Conservation (phyloP, 306 rosid genomes). For the Clitoria ternatea region DNA sequence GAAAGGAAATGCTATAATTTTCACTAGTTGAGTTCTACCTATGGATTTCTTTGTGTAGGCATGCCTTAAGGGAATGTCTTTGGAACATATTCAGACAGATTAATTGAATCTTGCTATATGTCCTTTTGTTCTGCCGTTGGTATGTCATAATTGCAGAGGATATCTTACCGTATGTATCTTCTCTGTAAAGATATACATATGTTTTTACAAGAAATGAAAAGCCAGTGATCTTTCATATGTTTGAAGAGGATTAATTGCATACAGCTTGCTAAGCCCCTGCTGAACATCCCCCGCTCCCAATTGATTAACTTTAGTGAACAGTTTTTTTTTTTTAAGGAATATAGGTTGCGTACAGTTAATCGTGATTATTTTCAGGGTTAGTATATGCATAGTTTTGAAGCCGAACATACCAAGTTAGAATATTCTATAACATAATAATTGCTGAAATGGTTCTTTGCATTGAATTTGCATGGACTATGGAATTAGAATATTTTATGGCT, state of each 20-base stretch:
- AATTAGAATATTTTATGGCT: too few species aligned
- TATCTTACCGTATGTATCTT: too few species aligned
- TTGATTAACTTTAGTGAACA: background rate
- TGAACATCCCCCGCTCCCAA: background rate
- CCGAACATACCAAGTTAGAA: background rate
- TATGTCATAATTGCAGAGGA: too few species aligned
- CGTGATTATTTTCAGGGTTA: background rate
- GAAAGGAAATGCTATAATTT: too few species aligned
- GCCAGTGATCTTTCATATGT: background rate
- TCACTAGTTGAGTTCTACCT: too few species aligned
- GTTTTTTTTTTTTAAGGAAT: background rate
- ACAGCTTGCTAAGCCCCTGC: background rate
- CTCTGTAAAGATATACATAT: too few species aligned
- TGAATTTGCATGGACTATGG: constrained; percentile 28
- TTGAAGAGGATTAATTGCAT: background rate
- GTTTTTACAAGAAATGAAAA: too few species aligned
- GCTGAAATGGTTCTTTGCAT: background rate
- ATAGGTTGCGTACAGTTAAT: background rate
- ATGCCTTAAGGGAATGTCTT: too few species aligned
- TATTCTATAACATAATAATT: background rate
- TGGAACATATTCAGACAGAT: too few species aligned
- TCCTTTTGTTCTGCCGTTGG: too few species aligned
- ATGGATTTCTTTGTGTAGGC: too few species aligned
- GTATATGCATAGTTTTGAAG: background rate
- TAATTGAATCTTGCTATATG: too few species aligned